phyloP scores from a whole-genome alignment of 1,284 basidiomycete genomes.

The Phaffia rhodozyma region DNA sequence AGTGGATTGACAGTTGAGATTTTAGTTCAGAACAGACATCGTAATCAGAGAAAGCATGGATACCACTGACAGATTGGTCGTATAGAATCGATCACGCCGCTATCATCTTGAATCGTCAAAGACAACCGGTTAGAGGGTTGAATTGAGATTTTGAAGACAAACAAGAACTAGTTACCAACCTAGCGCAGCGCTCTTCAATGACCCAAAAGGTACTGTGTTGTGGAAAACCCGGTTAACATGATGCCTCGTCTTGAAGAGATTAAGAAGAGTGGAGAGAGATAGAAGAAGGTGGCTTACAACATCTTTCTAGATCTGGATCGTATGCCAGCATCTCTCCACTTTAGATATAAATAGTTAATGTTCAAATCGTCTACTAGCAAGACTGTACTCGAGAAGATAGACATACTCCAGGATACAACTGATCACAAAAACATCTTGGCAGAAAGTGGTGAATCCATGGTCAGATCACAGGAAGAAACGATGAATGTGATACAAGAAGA shows the following conservation, averaged over 20 bases:
- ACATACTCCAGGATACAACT: slow-evolving; percentile 67
- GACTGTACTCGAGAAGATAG: neutral
- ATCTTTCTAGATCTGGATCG: slow-evolving; percentile 64
- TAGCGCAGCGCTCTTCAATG: slow-evolving; percentile 74
- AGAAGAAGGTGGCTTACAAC: neutral
- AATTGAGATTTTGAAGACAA: neutral
- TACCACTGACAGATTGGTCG: too few species aligned
- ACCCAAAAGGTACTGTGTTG: slow-evolving; percentile 63
- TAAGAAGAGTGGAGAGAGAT: neutral
- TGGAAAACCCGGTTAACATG: neutral
- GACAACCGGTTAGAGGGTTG: too few species aligned
- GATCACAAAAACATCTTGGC: neutral
- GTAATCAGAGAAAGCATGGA: neutral
- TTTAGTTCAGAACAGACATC: neutral
- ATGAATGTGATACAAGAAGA: neutral
- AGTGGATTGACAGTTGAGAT: slow-evolving; percentile 1
- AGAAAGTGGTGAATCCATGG: neutral
- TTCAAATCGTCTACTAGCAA: neutral
- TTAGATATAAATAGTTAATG: neutral
- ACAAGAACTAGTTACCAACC: slow-evolving; percentile 40
- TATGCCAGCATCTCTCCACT: slow-evolving; percentile 89
- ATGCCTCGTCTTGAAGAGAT: too few species aligned
- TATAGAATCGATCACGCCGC: too few species aligned
- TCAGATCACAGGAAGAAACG: slow-evolving; percentile 10
- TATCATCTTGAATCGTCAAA: too few species aligned